Evolutionary conservation across 257 asterid species (phyloP).

Genomic region (Paulownia fortunei): DNA sequence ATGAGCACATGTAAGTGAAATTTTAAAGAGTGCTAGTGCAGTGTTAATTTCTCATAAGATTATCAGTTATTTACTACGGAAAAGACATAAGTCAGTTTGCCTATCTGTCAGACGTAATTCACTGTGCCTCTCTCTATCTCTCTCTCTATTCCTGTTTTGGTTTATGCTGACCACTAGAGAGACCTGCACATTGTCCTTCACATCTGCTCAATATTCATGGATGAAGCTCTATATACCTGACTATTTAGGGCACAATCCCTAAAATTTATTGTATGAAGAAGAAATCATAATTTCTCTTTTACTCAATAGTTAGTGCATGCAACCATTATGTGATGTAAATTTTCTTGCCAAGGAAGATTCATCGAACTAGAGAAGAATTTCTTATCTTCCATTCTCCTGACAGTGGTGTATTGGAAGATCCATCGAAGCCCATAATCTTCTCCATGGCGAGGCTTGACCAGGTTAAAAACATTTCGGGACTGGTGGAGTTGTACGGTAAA

Average conservation of each 20-base stretch:
- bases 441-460: conserved; percentile 99
- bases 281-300: no score
- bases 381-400: conserved; percentile 18
- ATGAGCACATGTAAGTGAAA: conserved; percentile 76
- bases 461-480: conserved; percentile 88
- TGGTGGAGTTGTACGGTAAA: conserved; percentile 87
- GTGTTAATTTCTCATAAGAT: neutral
- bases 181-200: no score
- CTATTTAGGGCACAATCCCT: no score
- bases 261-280: neutral
- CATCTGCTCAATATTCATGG: no score
- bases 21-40: neutral
- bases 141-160: no score
- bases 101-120: neutral
- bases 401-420: conserved; percentile 78
- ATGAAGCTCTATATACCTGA: no score
- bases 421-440: conserved; percentile 86
- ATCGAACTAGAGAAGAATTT: neutral
- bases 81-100: neutral
- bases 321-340: neutral
- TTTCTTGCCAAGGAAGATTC: neutral
- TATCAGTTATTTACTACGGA: neutral
- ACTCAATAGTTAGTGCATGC: no score
- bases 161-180: no score
- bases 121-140: neutral